Evolutionary conservation across 306 rosid species (phyloP).

Genomic region (Vigna trinervia): DNA sequence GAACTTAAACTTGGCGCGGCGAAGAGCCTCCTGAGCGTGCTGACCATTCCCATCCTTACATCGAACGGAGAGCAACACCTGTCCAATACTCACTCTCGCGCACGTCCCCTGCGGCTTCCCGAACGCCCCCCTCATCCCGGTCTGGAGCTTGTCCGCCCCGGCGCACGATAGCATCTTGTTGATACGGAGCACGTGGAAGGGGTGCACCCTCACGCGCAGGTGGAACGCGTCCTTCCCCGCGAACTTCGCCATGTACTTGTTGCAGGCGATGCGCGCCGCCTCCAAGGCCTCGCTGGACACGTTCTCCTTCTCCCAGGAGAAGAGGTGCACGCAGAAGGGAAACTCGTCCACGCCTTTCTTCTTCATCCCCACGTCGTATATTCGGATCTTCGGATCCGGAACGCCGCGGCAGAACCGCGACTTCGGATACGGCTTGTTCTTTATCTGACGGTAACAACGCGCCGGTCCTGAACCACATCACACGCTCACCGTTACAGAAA

Average conservation of each 20-base stretch:
- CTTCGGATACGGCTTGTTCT: conserved; percentile 75
- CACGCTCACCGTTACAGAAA: neutral
- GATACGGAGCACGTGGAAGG: conserved; percentile 80
- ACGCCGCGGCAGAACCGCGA: conserved; percentile 76
- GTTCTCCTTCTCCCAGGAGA: conserved; percentile 52
- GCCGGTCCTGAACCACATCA: conserved; percentile 60
- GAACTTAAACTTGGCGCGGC: conserved; percentile 81
- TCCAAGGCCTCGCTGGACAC: conserved; percentile 69
- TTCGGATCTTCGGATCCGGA: conserved; percentile 76
- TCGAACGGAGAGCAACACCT: conserved; percentile 73
- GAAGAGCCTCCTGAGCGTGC: conserved; percentile 80
- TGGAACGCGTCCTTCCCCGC: conserved; percentile 87
- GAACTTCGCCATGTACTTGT: conserved; percentile 78
- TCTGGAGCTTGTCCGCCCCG: conserved; percentile 91
- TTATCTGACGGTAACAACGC: conserved; percentile 76
- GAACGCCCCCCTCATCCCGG: conserved; percentile 91
- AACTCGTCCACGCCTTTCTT: conserved; percentile 72
- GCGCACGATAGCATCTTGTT: conserved; percentile 96
- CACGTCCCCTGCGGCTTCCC: conserved; percentile 87
- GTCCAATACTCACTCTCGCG: conserved; percentile 81
- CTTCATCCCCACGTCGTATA: conserved; percentile 77
- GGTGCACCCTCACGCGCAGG: conserved; percentile 81
- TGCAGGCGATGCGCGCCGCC: conserved; percentile 83
- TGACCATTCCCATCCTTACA: conserved; percentile 64
- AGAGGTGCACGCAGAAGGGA: conserved; percentile 48